phyloP scores from a whole-genome alignment of 2,329 filamentous ascomycete species.

The Dryadomyces sulphureus region DNA sequence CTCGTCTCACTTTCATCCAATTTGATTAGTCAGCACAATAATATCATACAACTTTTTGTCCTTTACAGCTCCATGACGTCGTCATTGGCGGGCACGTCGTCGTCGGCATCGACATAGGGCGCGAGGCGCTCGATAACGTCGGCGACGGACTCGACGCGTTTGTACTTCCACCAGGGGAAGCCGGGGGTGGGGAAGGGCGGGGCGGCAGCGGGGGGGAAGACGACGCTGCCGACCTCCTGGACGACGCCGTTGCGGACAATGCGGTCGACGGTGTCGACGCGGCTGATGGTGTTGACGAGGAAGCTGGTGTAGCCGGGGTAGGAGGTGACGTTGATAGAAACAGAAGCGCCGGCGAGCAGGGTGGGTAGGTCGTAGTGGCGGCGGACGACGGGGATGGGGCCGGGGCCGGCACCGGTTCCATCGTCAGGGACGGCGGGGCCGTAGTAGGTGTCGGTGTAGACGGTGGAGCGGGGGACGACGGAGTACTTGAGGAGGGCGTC shows the following conservation, averaged over 20 bases:
- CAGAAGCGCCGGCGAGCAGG: slow-evolving; percentile 46
- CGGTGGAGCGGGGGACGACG: slow-evolving; percentile 54
- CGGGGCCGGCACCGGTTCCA: slow-evolving; percentile 23
- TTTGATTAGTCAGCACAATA: neutral
- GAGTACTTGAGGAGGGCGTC: slow-evolving; percentile 68
- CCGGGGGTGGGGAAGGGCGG: slow-evolving; percentile 17
- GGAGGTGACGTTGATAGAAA: slow-evolving; percentile 57
- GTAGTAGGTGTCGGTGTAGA: slow-evolving; percentile 78
- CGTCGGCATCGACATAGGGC: slow-evolving; percentile 7
- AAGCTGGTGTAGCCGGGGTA: slow-evolving; percentile 57
- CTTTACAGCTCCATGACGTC: neutral
- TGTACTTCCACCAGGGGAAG: slow-evolving; percentile 1
- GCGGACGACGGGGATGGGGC: slow-evolving; percentile 35
- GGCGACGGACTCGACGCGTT: slow-evolving; percentile 1
- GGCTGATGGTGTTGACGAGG: slow-evolving; percentile 58
- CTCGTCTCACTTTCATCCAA: too few relatives aligned
- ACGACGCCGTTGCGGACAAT: slow-evolving; percentile 69
- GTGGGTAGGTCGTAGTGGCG: slow-evolving; percentile 61
- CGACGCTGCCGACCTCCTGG: slow-evolving; percentile 56
- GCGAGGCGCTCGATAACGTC: slow-evolving; percentile 7
- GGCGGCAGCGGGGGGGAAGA: slow-evolving; percentile 58
- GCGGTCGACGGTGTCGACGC: slow-evolving; percentile 53
- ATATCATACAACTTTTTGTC: neutral
- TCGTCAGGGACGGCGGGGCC: slow-evolving; percentile 17
- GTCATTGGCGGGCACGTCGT: neutral